Conservation (phyloP, 1,139 yeast genomes). For the Blastobotrys elegans region DNA sequence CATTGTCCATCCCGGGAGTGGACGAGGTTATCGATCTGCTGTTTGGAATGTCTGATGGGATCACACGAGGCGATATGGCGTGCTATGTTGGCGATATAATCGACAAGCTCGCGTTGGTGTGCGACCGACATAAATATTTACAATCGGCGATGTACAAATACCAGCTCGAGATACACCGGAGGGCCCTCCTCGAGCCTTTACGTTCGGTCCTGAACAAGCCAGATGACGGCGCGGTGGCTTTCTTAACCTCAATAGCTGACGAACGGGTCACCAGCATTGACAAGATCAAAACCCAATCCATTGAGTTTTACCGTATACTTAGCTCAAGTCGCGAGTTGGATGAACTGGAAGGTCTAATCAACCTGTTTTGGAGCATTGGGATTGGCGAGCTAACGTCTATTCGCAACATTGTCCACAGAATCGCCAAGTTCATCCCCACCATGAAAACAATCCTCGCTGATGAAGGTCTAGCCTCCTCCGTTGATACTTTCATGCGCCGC, state of each 20-base stretch:
- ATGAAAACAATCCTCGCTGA: neutral
- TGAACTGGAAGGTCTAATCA: neutral
- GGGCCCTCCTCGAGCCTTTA: neutral
- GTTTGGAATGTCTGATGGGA: neutral
- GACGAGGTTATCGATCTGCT: neutral
- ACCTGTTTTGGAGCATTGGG: constrained; percentile 2
- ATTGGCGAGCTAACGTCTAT: neutral
- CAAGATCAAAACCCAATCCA: neutral
- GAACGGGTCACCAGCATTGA: constrained; percentile 1
- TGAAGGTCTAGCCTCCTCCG: neutral
- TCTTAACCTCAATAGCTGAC: neutral
- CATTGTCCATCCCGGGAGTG: neutral
- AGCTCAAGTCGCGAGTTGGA: neutral
- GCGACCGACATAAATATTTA: neutral
- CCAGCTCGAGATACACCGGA: neutral
- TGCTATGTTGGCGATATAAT: neutral
- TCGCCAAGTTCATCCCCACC: neutral
- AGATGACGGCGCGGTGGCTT: neutral
- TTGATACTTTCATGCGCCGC: neutral
- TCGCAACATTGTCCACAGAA: neutral
- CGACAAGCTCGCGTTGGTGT: neutral
- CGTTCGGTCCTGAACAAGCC: neutral
- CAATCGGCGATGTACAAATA: neutral
- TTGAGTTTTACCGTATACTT: neutral
- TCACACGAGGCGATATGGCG: neutral